Evolutionary conservation across 805 yeast genomes (phyloP).

Genomic region (Wickerhamiella siamensis): DNA sequence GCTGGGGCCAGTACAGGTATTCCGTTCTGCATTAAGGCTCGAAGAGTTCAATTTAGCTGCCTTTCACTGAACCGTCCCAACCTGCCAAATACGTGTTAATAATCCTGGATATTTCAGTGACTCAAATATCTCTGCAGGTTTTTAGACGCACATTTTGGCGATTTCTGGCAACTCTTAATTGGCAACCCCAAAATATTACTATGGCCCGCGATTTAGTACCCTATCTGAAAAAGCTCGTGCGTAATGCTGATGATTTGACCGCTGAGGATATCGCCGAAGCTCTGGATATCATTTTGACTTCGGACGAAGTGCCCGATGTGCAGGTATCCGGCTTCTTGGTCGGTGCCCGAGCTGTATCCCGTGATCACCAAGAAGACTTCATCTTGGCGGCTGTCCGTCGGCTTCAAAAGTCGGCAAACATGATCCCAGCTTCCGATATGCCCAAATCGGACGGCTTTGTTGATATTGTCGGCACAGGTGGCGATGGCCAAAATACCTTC

Average conservation of each 20-base stretch:
- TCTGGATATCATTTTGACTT: constrained; percentile 27
- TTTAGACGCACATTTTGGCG: too few species aligned
- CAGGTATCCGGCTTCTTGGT: constrained; percentile 70
- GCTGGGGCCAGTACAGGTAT: too few species aligned
- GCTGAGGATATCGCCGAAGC: constrained; percentile 54
- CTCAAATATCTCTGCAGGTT: too few species aligned
- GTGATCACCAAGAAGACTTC: constrained; percentile 68
- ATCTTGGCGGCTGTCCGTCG: constrained; percentile 79
- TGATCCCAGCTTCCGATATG: constrained; percentile 12
- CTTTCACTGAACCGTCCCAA: too few species aligned
- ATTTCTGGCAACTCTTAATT: too few species aligned
- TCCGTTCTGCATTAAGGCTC: too few species aligned
- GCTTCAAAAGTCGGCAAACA: constrained; percentile 37
- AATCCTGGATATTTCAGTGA: too few species aligned
- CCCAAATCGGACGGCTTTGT: constrained; percentile 35
- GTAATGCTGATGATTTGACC: constrained; percentile 45
- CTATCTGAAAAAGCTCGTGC: constrained; percentile 49
- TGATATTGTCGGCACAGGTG: constrained; percentile 98
- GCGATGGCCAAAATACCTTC: constrained; percentile 95
- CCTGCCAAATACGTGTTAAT: too few species aligned
- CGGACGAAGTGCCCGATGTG: constrained; percentile 44
- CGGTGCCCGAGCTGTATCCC: constrained; percentile 52
- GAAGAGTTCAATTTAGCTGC: too few species aligned
- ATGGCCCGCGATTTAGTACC: constrained; percentile 28
- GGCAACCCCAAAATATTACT: too few species aligned